Base-by-base conservation (phyloP, 2,329 filamentous ascomycete genomes). In the Arthrobotrys entomopaga region DNA sequence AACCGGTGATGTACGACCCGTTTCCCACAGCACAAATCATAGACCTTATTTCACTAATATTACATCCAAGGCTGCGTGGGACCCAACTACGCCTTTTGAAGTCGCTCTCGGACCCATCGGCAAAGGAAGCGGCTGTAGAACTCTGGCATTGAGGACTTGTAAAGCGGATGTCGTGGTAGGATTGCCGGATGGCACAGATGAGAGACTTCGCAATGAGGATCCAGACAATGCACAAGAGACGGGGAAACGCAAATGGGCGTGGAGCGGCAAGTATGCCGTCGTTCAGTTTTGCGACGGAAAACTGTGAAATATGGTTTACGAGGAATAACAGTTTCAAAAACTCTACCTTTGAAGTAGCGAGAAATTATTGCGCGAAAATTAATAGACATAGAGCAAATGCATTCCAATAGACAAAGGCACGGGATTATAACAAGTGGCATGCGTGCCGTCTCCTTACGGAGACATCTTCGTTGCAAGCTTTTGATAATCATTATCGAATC, bases 231-330 rank as follows among this genome's bases (percentile, higher is more conserved):
- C 22, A 3, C 88, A 86, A 15, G 91, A 86, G 77, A 81, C 90
- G 81, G 66, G 78, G 54, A 86, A 88, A 22, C 86, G 95, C 65
- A 91, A 91, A 81, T 98, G 94, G 94, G 93, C 92, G 0, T 98
- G 93, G 93, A 91, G 88, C 79, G 94, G 94, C 48, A 97, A 97
- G 82, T 98, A 92, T 91, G 94, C 94, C 4, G 92, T 98, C n/a
- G 89, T 96, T 3, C 93, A 91, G 29, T 92, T 93, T 79, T 92
- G 86, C 52, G 86, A 90, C 77, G 91, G 91, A 0, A 91, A 91
- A 34, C 29, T 34, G 29, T 34, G 29, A 34, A 34, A 34, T 34
- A 10, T 10, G 29, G 10, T 34, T 34, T 34, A 5, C 29, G 29
- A 34, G 6, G 29, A 34, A 34, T 34, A 34, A 10, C 29, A 34